phyloP scores from a whole-genome alignment of 805 yeast genomes.

The Danielia reshetovae region DNA sequence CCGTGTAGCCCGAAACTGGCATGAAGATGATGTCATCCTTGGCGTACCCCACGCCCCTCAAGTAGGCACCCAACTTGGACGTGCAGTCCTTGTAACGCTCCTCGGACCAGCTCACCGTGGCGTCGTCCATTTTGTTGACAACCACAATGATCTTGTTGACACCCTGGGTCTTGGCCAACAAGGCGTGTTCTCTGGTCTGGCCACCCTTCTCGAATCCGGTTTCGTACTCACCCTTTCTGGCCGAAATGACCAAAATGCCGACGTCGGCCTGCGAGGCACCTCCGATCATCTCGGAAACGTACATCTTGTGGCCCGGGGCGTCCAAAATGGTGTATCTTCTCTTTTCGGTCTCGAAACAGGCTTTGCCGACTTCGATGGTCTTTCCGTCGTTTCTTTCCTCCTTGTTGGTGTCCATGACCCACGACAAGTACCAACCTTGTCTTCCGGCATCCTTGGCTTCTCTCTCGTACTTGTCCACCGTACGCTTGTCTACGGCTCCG shows the following conservation, averaged over 20 bases:
- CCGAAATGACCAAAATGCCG: constrained; percentile 94
- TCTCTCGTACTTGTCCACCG: constrained; percentile 95
- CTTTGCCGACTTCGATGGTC: constrained; percentile 98
- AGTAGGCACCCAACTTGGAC: constrained; percentile 67
- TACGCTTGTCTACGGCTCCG: constrained; percentile 97
- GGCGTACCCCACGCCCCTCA: constrained; percentile 85
- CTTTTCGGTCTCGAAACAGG: constrained; percentile 95
- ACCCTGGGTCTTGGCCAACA: constrained; percentile 97
- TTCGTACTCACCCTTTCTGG: constrained; percentile 99
- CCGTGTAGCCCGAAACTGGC: constrained; percentile 99
- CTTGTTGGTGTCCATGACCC: constrained; percentile 99
- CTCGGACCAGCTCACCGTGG: constrained; percentile 93
- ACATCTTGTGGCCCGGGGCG: constrained; percentile 99
- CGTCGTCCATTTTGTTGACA: constrained; percentile 98
- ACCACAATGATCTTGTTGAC: constrained; percentile 91
- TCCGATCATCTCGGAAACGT: constrained; percentile 98
- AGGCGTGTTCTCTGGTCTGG: constrained; percentile 97
- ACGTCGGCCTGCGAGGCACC: constrained; percentile 99
- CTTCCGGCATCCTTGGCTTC: constrained; percentile 99
- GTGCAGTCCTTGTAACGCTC: constrained; percentile 96
- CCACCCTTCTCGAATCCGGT: constrained; percentile 99
- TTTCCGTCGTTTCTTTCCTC: constrained; percentile 99
- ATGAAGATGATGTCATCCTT: constrained; percentile 84
- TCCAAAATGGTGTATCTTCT: constrained; percentile 97
- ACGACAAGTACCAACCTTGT: constrained; percentile 98